phyloP scores from a whole-genome alignment of 1,139 yeast species.

The Pichia sp. region DNA sequence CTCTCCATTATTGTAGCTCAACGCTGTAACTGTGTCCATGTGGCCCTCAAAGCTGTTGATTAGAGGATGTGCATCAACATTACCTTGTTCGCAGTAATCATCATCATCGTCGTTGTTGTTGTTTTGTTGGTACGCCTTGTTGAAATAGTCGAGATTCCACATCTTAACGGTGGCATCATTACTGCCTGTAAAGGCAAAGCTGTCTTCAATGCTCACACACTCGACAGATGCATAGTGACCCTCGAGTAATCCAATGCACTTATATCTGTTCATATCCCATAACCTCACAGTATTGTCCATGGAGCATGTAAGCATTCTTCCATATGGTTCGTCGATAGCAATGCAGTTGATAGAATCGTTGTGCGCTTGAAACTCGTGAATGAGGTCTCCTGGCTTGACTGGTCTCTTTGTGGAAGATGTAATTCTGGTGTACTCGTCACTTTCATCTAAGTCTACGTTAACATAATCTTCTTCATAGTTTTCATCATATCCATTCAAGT shows the following conservation, averaged over 20 bases:
- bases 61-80: slow-evolving; percentile 21
- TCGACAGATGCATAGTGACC: slow-evolving; percentile 52
- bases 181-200: slow-evolving; percentile 53
- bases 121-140: background rate
- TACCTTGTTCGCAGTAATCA: too few species aligned
- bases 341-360: slow-evolving; percentile 43
- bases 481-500: background rate
- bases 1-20: slow-evolving; percentile 42
- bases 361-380: slow-evolving; percentile 47
- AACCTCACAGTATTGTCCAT: slow-evolving; percentile 76
- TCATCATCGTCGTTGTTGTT: slow-evolving; percentile 6
- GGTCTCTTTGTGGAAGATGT: slow-evolving; percentile 30
- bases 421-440: slow-evolving; percentile 8
- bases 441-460: slow-evolving; percentile 5
- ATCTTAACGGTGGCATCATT: slow-evolving; percentile 53
- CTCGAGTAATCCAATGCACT: slow-evolving; percentile 40
- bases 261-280: slow-evolving; percentile 66
- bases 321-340: slow-evolving; percentile 66
- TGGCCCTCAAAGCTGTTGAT: slow-evolving; percentile 53
- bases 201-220: slow-evolving; percentile 50
- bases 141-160: slow-evolving; percentile 40
- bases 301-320: slow-evolving; percentile 69
- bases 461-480: slow-evolving; percentile 9
- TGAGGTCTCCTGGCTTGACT: slow-evolving; percentile 50
- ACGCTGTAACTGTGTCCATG: slow-evolving; percentile 55